Evolutionary conservation across 176 grass and related monocot genomes (phyloP).

Genomic region (Musa schizocarpa): DNA sequence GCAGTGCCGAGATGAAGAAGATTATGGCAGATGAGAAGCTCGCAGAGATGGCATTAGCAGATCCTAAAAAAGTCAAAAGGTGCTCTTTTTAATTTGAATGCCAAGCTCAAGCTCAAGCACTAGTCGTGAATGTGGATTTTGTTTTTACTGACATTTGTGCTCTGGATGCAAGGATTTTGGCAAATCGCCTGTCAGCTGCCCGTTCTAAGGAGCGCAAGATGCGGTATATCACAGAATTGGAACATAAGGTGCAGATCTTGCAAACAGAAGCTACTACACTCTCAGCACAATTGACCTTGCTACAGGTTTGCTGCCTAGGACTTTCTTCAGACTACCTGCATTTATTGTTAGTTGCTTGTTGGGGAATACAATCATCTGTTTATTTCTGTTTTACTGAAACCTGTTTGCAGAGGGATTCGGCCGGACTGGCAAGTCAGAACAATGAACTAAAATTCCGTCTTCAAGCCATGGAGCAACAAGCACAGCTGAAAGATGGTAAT

Average conservation of each 20-base stretch:
- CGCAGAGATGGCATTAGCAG: conserved; percentile 66
- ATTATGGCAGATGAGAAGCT: conserved; percentile 88
- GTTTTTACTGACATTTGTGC: conserved; percentile 3
- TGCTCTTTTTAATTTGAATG: conserved; percentile 11
- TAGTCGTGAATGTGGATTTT: neutral
- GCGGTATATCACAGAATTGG: conserved; percentile 93
- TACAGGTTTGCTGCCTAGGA: conserved; percentile 52
- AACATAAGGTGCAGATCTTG: conserved; percentile 80
- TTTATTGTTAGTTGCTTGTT: neutral
- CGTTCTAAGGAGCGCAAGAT: conserved; percentile 96
- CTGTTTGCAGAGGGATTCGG: conserved; percentile 73
- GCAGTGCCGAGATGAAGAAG: conserved; percentile 78
- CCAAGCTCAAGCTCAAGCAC: neutral
- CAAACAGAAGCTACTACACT: conserved; percentile 93
- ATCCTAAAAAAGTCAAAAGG: conserved; percentile 98
- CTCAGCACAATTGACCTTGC: conserved; percentile 78
- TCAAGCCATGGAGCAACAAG: conserved; percentile 93
- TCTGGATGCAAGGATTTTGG: conserved; percentile 54
- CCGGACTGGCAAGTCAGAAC: conserved; percentile 72
- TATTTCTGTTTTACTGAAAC: conserved; percentile 1
- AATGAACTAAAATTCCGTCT: conserved; percentile 86
- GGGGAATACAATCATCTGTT: neutral
- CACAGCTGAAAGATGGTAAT: conserved; percentile 92
- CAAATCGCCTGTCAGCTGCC: conserved; percentile 73
- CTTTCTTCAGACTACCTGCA: neutral